These are phyloP conservation scores for Gloeophyllum trabeum DNA, from an alignment of 768 basidiomycete genomes.

Conservation along the genomic window DNA sequence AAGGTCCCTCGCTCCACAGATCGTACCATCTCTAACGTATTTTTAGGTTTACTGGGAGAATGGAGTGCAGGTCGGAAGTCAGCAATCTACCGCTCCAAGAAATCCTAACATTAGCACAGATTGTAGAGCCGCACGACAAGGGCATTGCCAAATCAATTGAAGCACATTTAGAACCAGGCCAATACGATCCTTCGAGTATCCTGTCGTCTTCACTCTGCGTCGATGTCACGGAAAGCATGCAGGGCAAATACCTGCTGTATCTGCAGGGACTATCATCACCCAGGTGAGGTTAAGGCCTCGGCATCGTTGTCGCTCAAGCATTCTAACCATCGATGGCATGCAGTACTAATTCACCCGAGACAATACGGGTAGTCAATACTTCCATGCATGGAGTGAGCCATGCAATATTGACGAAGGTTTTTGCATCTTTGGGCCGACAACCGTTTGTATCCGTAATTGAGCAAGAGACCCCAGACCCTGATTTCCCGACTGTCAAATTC, in stretches of 20 bases:
- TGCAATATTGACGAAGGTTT: constrained; percentile 43
- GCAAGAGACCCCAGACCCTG: constrained; percentile 69
- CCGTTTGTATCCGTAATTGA: constrained; percentile 49
- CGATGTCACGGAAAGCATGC: constrained; percentile 51
- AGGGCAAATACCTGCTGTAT: constrained; percentile 42
- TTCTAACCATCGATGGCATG: constrained; percentile 12
- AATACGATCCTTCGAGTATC: constrained; percentile 28
- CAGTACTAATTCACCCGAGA: too few relatives aligned
- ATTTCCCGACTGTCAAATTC: constrained; percentile 77
- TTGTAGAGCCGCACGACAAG: constrained; percentile 73
- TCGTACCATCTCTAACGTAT: constrained; percentile 1
- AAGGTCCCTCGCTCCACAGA: background rate
- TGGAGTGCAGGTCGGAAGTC: constrained; percentile 71
- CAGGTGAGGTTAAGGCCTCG: too few relatives aligned
- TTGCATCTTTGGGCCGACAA: constrained; percentile 46
- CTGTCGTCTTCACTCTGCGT: constrained; percentile 31
- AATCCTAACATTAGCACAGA: too few relatives aligned
- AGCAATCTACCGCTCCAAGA: too few relatives aligned
- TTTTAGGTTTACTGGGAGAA: constrained; percentile 83
- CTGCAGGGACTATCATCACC: too few relatives aligned
- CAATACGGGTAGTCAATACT: constrained; percentile 86
- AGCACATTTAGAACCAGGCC: constrained; percentile 42
- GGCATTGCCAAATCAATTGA: constrained; percentile 64
- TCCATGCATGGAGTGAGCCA: constrained; percentile 89
- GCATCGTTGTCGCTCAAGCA: too few relatives aligned